These are phyloP conservation scores for Rhodotorula sp. DNA, from an alignment of 1,284 basidiomycete genomes.

Conservation along the genomic window DNA sequence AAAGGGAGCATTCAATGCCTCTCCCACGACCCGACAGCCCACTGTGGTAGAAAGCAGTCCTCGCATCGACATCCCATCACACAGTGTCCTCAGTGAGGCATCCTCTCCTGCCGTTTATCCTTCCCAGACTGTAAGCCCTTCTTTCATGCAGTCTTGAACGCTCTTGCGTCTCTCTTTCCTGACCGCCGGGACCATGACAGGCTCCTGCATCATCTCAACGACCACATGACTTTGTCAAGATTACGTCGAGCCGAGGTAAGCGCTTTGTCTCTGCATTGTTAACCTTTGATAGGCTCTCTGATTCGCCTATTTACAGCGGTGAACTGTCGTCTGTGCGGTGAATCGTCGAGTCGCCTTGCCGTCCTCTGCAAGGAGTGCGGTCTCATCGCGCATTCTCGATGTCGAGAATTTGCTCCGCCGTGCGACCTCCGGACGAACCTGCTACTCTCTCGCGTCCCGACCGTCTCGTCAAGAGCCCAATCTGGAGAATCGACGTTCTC, in stretches of 20 bases:
- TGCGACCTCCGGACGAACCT: conserved; percentile 67
- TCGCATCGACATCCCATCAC: too few species aligned
- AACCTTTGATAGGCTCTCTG: conserved; percentile 20
- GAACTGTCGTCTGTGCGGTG: conserved; percentile 77
- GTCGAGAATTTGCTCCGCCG: conserved; percentile 68
- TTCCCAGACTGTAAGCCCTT: too few species aligned
- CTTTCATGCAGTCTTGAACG: too few species aligned
- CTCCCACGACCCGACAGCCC: too few species aligned
- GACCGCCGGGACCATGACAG: too few species aligned
- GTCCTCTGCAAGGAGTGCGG: conserved; percentile 86
- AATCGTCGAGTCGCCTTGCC: conserved; percentile 78
- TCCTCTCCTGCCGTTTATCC: too few species aligned
- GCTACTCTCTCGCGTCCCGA: conserved; percentile 4
- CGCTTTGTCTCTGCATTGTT: neutral
- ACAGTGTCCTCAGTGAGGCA: too few species aligned
- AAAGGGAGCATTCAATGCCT: too few species aligned
- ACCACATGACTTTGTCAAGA: conserved; percentile 79
- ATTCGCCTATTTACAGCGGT: conserved; percentile 61
- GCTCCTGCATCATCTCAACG: neutral
- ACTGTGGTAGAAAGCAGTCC: too few species aligned
- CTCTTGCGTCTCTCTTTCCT: too few species aligned
- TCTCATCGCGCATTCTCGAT: conserved; percentile 80
- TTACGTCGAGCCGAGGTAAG: conserved; percentile 85
- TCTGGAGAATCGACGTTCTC: neutral
- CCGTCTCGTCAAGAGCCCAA: neutral